These are phyloP conservation scores for Casaregolazyma suthepensis DNA, from an alignment of 1,139 yeast genomes.

Conservation along the genomic window DNA sequence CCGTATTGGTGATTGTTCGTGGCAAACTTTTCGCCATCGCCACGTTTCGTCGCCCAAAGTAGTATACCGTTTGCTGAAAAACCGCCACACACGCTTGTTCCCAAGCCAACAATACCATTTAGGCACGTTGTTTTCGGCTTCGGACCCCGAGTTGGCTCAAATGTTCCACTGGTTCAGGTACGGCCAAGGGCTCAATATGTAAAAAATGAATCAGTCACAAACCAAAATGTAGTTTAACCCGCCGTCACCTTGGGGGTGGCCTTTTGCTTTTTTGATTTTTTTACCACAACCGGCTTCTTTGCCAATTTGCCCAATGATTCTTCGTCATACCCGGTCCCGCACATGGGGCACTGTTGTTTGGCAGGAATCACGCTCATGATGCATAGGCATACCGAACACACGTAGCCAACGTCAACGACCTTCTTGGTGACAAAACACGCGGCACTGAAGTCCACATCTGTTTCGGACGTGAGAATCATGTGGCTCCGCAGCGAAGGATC, in stretches of 20 bases:
- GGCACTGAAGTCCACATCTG: slow-evolving; percentile 88
- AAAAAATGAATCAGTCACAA: neutral
- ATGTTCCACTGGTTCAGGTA: neutral
- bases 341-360: slow-evolving; percentile 57
- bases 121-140: neutral
- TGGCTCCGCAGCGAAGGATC: slow-evolving; percentile 76
- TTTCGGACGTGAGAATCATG: slow-evolving; percentile 74
- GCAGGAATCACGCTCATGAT: slow-evolving; percentile 44
- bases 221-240: neutral
- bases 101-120: neutral
- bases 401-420: slow-evolving; percentile 88
- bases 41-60: neutral
- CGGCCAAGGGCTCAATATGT: neutral
- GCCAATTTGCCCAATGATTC: slow-evolving; percentile 50
- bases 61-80: neutral
- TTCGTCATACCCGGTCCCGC: slow-evolving; percentile 56
- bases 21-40: neutral
- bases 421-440: slow-evolving; percentile 87
- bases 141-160: neutral
- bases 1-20: neutral
- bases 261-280: slow-evolving; percentile 37
- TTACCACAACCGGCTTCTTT: slow-evolving; percentile 49
- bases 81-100: neutral
- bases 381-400: slow-evolving; percentile 92
- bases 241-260: slow-evolving; percentile 2